Percentiles rank a stretch among this genome's conserved stretches.
phyloP scores from a whole-genome alignment of 1,284 basidiomycete species.

The Apiotrichum laibachii region DNA sequence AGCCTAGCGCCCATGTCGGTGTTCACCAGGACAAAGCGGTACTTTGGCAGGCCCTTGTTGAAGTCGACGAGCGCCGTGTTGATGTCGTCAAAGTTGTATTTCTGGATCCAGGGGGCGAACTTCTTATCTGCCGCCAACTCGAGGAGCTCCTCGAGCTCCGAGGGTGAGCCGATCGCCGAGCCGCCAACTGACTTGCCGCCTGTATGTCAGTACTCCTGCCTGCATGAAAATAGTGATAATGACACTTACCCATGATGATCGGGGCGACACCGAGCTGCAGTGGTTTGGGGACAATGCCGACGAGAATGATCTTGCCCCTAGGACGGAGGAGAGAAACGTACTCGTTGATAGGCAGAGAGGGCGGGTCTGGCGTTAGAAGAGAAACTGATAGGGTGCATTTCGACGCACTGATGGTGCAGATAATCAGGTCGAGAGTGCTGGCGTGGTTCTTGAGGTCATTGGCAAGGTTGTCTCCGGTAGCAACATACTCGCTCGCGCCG shows the following conservation, averaged over 20 bases:
- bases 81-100: conserved; percentile 49
- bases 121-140: conserved; percentile 36
- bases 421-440: conserved; percentile 51
- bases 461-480: conserved; percentile 33
- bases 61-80: conserved; percentile 51
- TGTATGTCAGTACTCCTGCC: not conserved
- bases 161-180: conserved; percentile 47
- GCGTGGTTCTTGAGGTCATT: conserved; percentile 35
- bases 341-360: conserved; percentile 29
- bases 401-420: conserved; percentile 48
- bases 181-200: conserved; percentile 20
- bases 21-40: conserved; percentile 52
- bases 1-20: conserved; percentile 34
- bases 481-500: conserved; percentile 51
- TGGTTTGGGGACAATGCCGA: conserved; percentile 45
- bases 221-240: too few relatives aligned
- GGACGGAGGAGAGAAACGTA: conserved; percentile 50
- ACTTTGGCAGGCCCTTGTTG: conserved; percentile 49
- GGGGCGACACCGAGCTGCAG: conserved; percentile 32
- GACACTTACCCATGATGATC: conserved; percentile 26
- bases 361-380: conserved; percentile 8
- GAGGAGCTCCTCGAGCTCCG: conserved; percentile 47
- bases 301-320: conserved; percentile 44
- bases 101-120: conserved; percentile 35
- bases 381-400: not conserved